Evolutionary conservation across 2,329 filamentous ascomycete species (phyloP), one percentile per base, ranked within the genome.

Genomic region (Sporothrix mexicana): DNA sequence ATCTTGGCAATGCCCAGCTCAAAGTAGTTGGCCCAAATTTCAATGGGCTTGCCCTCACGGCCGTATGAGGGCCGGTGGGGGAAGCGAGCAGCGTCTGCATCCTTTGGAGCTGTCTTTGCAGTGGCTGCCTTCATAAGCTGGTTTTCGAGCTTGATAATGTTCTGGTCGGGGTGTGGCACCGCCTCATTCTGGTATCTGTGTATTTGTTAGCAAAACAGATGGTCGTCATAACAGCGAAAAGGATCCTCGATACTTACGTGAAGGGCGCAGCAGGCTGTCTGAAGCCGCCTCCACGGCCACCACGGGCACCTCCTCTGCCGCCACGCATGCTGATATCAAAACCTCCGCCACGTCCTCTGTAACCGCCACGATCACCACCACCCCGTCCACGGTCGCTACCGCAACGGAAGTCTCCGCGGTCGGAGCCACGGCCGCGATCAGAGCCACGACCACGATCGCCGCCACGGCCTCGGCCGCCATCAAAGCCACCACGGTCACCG

Each of bases 1-100:
- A 76, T 55, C 82, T 81, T 68, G 30, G 57, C 47, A 8, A 85
- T 75, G 7, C 80, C 77, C 66, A 89, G 73, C 1, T 79, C 79
- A 76, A 87, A 88, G 75, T 86, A 89, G 77, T 90, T 89, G 4
- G 86, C 81, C 85, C 86, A 88, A 0, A 89, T 79, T 1, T 80
- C 76, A 2, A 87, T 83, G 0, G 77, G 61, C 1, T 64, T 78
- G 3, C 87, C 88, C 5, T 75, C 76, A 2, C 53, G 2, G 77
- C 87, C 86, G 74, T 84, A 89, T 1, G 82, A 83, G 23, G 88
- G 88, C 2, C 87, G 83, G 8, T 77, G 72, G 2, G 87, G 85
- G 64, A 88, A 73, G 9, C 74, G 74, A 8, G 55, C 53, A 8
- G n/a, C 12, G 62, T 51, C 53, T 20, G 2, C 9, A 2, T 47